Percentiles rank a stretch among this genome's conserved stretches.
These are phyloP conservation scores for Piper longum DNA, from an alignment of 164 flowering plant species.

Conservation along the genomic window DNA sequence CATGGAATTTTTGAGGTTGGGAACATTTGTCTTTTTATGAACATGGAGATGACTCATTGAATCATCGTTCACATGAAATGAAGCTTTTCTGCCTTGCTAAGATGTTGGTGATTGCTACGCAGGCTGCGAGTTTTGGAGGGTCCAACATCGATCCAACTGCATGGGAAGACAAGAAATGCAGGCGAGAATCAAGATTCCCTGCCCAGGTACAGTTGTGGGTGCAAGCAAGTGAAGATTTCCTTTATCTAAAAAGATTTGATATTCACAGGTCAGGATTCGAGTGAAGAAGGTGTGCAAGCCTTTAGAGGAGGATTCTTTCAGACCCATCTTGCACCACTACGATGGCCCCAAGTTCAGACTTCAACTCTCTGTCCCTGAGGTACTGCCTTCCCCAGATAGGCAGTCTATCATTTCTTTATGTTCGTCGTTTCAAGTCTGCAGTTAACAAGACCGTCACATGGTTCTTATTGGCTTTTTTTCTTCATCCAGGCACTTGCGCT, in stretches of 20 bases:
- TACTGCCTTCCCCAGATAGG: conserved; percentile 4
- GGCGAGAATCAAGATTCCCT: conserved; percentile 24
- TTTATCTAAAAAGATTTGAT: not conserved
- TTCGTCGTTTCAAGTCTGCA: not conserved
- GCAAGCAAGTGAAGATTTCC: not conserved
- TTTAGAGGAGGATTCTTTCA: conserved; percentile 74
- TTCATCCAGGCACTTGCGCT: conserved; percentile 7
- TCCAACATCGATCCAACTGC: conserved; percentile 33
- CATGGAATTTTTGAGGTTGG: conserved; percentile 91
- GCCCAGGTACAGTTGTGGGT: conserved; percentile 10
- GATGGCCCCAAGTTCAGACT: conserved; percentile 89
- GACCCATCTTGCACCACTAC: conserved; percentile 34
- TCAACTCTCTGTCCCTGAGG: conserved; percentile 83
- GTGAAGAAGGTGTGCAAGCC: conserved; percentile 54
- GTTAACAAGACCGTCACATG: too few relatives aligned
- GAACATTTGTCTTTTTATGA: not conserved
- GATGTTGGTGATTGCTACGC: conserved; percentile 1
- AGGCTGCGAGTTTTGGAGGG: conserved; percentile 51
- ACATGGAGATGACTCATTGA: too few relatives aligned
- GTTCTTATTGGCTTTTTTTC: too few relatives aligned
- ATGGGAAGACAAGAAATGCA: conserved; percentile 31
- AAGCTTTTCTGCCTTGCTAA: not conserved
- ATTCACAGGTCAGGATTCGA: conserved; percentile 45
- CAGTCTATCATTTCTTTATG: too few relatives aligned
- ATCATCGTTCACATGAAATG: not conserved